A percentile compares a stretch with the other conserved stretches of the same genome.
These are phyloP conservation scores for Curvularia sp. DNA, from an alignment of 2,329 filamentous ascomycete genomes.

Conservation along the genomic window DNA sequence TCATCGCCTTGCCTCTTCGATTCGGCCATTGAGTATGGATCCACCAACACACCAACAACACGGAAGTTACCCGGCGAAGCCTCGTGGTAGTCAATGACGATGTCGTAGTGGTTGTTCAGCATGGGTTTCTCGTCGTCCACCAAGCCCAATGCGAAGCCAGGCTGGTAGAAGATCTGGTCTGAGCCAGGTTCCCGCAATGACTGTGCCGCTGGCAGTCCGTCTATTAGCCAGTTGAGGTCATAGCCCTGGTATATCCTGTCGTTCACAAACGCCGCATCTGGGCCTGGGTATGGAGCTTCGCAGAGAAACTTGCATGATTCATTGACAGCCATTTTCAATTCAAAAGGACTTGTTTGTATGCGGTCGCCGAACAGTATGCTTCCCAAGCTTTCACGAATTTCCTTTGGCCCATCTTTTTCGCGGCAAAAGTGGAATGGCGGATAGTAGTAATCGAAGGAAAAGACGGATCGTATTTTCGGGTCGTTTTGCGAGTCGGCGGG, in stretches of 20 bases:
- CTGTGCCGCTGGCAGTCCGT: constrained; percentile 91
- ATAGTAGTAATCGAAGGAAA: constrained; percentile 97
- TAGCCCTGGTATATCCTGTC: constrained; percentile 82
- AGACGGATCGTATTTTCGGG: constrained; percentile 84
- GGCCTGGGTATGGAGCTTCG: constrained; percentile 68
- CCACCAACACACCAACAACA: constrained; percentile 90
- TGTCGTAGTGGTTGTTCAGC: constrained; percentile 96
- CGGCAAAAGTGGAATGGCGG: constrained; percentile 85
- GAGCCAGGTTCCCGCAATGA: constrained; percentile 78
- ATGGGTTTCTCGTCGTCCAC: constrained; percentile 62
- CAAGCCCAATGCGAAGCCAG: constrained; percentile 82
- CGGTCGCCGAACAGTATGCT: constrained; percentile 97
- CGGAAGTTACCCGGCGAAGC: constrained; percentile 75
- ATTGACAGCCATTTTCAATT: constrained; percentile 84
- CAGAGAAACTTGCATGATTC: constrained; percentile 88
- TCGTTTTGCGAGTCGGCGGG: constrained; percentile 80
- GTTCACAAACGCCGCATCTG: constrained; percentile 80
- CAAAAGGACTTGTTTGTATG: constrained; percentile 95
- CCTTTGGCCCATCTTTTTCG: constrained; percentile 76
- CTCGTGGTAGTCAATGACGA: constrained; percentile 89
- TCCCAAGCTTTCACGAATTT: constrained; percentile 86
- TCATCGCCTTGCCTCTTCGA: constrained; percentile 60
- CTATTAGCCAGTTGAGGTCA: constrained; percentile 93
- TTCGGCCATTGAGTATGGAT: constrained; percentile 75
- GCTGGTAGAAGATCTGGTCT: constrained; percentile 82